Base-by-base conservation (phyloP, 257 asterid species). In the Scutellaria barbata region DNA sequence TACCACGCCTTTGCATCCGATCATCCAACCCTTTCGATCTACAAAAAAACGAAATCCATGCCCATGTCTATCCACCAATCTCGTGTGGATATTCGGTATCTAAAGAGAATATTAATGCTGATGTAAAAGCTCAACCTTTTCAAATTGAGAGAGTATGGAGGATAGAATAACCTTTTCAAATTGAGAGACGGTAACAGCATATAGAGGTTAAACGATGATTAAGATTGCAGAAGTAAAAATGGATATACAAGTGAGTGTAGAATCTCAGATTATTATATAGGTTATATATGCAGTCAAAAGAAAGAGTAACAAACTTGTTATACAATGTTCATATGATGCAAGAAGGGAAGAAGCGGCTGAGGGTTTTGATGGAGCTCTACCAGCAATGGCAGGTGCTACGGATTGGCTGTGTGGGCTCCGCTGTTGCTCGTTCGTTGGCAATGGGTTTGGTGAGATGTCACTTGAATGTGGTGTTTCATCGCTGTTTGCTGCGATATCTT, bases 301-400 rank as follows among this genome's bases (percentile, higher is more conserved):
- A 64, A 86, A 63, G 10, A 88, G 82, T 56, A 68, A 79, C 72
- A 77, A 60, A 63, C 79, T 71, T 62, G 73, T 33, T 16, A 77
- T 61, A 74, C 57, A 70, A 63, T 56, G 78, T 46, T 30, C 66
- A 59, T 8, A 39, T 4, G 52, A 46, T 18, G 65, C 46, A 30
- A 74, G 48, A 77, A 14, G 73, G 10, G 66, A 65, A 45, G 87
- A 77, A 51, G 86, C 86, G 42, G 80, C 63, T 11, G 92, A 88
- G 64, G 83, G 78, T 63, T 79, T 69, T 4, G 83, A 63, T 46
- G 89, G 77, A 63, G 97, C 69, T 75, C 84, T 81, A 58, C 87
- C 92, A 0, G 97, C 94, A 75, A 84, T 75, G 41, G 96, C 94
- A 8, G 97, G 97, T 14, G 96, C 69, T 40, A 80, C 84, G 20